Evolutionary conservation across 768 basidiomycete species (phyloP).

Genomic region (Stropharia rugosoannulata): DNA sequence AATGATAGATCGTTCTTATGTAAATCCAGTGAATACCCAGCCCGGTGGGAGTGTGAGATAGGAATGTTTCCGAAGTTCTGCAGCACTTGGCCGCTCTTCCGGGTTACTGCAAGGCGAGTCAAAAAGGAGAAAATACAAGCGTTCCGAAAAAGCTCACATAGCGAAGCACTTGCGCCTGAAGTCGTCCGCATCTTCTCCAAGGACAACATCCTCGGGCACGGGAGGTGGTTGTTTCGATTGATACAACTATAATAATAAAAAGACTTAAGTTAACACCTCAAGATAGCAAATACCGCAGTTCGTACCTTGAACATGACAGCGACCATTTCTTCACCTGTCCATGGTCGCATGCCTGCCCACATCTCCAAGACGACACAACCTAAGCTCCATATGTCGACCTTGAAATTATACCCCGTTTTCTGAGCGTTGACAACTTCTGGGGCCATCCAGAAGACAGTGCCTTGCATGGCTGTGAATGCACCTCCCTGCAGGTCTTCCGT

Average conservation of each 20-base stretch:
- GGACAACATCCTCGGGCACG: slow-evolving; percentile 76
- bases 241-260: slow-evolving; percentile 57
- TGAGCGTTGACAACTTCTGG: slow-evolving; percentile 90
- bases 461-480: slow-evolving; percentile 94
- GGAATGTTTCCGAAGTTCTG: slow-evolving; percentile 75
- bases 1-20: slow-evolving; percentile 29
- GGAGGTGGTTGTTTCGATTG: slow-evolving; percentile 85
- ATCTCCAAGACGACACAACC: slow-evolving; percentile 99
- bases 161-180: slow-evolving; percentile 90
- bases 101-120: slow-evolving; percentile 57
- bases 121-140: slow-evolving; percentile 10
- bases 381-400: slow-evolving; percentile 98
- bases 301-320: slow-evolving; percentile 93
- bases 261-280: neutral
- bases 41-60: slow-evolving; percentile 72
- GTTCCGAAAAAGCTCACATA: slow-evolving; percentile 50
- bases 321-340: slow-evolving; percentile 87
- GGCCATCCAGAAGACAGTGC: slow-evolving; percentile 99
- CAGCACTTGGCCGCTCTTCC: slow-evolving; percentile 75
- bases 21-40: slow-evolving; percentile 75
- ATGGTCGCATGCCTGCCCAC: slow-evolving; percentile 96
- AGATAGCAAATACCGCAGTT: neutral
- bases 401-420: slow-evolving; percentile 91
- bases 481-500: slow-evolving; percentile 82
- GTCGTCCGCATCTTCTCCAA: slow-evolving; percentile 77